Base-by-base conservation (phyloP, 2,329 filamentous ascomycete genomes). In the Truncatella angustata region DNA sequence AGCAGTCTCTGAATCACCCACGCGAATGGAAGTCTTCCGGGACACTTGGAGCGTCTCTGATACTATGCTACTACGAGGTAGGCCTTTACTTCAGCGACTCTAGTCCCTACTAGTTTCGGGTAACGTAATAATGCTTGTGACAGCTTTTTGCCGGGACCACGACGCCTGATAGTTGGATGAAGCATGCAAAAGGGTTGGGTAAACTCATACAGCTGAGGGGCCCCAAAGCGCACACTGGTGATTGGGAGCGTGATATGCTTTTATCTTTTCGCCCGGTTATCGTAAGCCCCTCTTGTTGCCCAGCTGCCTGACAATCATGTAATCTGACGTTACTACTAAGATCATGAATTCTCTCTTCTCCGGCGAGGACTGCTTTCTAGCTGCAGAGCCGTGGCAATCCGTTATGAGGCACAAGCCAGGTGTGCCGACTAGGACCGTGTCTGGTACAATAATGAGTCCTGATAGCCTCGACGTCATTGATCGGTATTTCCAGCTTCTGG, bases 331-430 rank as follows among this genome's bases (percentile, higher is more conserved):
- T 12, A 43, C 14, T 18, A 21, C 7, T 6, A 18, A 50, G 51
- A 50, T 54, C 24, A 50, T 54, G 39, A 50, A 54, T 39, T 37
- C 34, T 35, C 21, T 54, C 20, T 54, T 50, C 35, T 35, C 23
- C 12, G 24, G 46, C 5, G 14, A 65, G 14, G 63, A 66, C 37
- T 72, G 70, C 52, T 73, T 74, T 54, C 61, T 73, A 4, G 62
- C 64, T 24, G 60, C 63, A 21, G 63, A 62, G 9, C 67, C 66
- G 50, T 74, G 71, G 71, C 68, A 66, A 50, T 56, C 58, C 18
- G 58, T 71, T n/a, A 63, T 71, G 52, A 34, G 18, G 9, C 47
- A 50, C 34, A 36, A 54, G 12, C 5, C 9, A 3, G 21, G 28
- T 12, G 42, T 24, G 12, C 52, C 54, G 20, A 61, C 63, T 35